Base-by-base conservation (phyloP, 2,329 filamentous ascomycete species). In the Cladophialophora immunda region DNA sequence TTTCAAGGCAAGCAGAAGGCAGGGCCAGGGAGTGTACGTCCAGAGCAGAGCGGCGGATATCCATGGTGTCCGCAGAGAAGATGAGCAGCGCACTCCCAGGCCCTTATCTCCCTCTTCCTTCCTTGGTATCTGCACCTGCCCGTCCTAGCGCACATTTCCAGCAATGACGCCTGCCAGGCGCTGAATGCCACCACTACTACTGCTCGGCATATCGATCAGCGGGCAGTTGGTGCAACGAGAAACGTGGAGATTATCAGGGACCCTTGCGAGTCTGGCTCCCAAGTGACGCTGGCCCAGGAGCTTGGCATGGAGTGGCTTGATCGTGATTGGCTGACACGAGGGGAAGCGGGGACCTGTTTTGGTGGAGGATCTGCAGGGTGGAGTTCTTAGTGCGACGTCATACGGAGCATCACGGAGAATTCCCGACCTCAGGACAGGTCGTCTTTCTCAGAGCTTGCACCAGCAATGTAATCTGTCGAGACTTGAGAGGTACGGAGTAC, bases 201-300 rank as follows among this genome's bases (percentile, higher is more conserved):
- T 3, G 45, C 6, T 50, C 45, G 45, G 45, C 45, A 50, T 27
- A 50, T 50, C 45, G 45, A 50, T 50, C 45, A 27, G 45, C 45
- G 45, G 22, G 45, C 45, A 15, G 19, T 50, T 25, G 19, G 45
- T 27, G 19, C 45, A 50, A 50, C 22, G 45, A 50, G 17, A 64
- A 64, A 64, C 50, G 53, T 57, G 36, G 36, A 45, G 45, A 50
- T 50, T 25, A 50, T 50, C 45, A 50, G 45, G 22, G 45, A 50
- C 45, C 45, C 45, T 27, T 50, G 45, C 45, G 22, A 25, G 19
- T 5, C 22, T 11, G 2, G 19, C 45, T 13, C 25, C 62, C 41
- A 64, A 50, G 58, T 65, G 47, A 65, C 62, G 62, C 55, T 53
- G 30, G 62, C 62, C 62, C 56, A 65, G 56, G 47, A 47, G 32